These are phyloP conservation scores for Gnaphalium uliginosum DNA, from an alignment of 129 eudicot species.

Conservation along the genomic window DNA sequence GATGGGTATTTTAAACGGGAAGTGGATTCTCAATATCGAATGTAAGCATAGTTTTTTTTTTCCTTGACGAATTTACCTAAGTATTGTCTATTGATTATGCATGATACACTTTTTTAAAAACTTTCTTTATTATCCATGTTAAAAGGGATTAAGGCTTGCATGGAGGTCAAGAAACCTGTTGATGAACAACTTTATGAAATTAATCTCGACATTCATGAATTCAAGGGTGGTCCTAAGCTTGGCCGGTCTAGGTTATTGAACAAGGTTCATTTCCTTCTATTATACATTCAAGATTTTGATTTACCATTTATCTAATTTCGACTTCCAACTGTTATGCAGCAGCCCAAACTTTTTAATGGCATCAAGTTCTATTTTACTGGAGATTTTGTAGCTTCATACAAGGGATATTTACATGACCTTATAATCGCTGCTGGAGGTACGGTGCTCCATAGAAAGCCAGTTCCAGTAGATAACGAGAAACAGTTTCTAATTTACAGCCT, in stretches of 20 bases:
- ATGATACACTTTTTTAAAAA: background rate
- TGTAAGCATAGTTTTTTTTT: slow-evolving; percentile 47
- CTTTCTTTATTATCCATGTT: background rate
- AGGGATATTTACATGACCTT: slow-evolving; percentile 82
- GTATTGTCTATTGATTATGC: background rate
- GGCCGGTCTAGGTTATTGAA: slow-evolving; percentile 71
- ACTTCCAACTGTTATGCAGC: slow-evolving; percentile 45
- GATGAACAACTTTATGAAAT: slow-evolving; percentile 79
- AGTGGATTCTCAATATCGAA: slow-evolving; percentile 75
- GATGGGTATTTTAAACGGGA: slow-evolving; percentile 94
- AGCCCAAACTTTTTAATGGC: slow-evolving; percentile 69
- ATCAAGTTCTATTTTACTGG: slow-evolving; percentile 63
- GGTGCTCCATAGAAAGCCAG: slow-evolving; percentile 77
- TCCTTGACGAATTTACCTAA: background rate
- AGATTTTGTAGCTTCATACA: slow-evolving; percentile 75
- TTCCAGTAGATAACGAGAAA: slow-evolving; percentile 34
- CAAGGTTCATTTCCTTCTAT: slow-evolving; percentile 50
- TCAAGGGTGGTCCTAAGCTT: slow-evolving; percentile 74
- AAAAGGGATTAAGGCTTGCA: slow-evolving; percentile 90
- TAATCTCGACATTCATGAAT: slow-evolving; percentile 70
- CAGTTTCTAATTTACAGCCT: slow-evolving; percentile 56
- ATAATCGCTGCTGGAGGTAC: slow-evolving; percentile 84
- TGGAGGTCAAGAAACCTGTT: slow-evolving; percentile 61
- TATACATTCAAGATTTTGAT: background rate
- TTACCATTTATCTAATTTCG: background rate